These are phyloP conservation scores for Pythium aphanidermatum DNA, from an alignment of 352 stramenopile species.

Conservation along the genomic window DNA sequence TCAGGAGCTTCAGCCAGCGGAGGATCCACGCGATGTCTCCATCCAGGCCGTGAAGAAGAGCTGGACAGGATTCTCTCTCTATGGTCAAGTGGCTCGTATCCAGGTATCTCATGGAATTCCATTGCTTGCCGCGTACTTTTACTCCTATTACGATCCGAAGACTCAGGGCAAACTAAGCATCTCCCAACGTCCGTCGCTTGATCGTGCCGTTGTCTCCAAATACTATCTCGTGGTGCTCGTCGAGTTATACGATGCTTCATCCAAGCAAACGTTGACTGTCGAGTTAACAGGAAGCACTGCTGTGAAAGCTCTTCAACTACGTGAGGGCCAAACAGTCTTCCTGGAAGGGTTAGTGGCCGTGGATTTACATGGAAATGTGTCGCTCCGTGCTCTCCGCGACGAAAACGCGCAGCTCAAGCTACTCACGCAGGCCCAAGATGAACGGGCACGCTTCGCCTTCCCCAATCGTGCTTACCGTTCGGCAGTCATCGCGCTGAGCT, in stretches of 20 bases:
- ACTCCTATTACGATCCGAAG: constrained; percentile 61
- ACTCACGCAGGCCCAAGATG: constrained; percentile 8
- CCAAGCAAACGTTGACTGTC: constrained; percentile 30
- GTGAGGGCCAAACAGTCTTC: constrained; percentile 42
- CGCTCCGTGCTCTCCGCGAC: constrained; percentile 11
- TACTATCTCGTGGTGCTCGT: constrained; percentile 60
- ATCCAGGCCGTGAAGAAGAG: neutral
- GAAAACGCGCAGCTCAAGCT: constrained; percentile 6
- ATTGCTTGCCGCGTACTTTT: constrained; percentile 61
- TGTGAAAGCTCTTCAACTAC: constrained; percentile 31
- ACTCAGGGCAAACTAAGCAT: constrained; percentile 20
- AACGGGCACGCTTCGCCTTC: constrained; percentile 33
- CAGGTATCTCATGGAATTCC: constrained; percentile 54
- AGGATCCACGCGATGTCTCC: constrained; percentile 1
- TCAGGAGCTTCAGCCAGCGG: constrained; percentile 14
- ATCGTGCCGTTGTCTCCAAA: constrained; percentile 50
- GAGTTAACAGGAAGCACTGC: constrained; percentile 50
- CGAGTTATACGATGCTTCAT: constrained; percentile 44
- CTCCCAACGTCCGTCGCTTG: constrained; percentile 19
- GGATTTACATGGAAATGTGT: constrained; percentile 19
- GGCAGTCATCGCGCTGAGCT: constrained; percentile 41
- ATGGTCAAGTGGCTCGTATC: constrained; percentile 42
- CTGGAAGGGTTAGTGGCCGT: constrained; percentile 50
- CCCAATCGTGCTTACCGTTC: constrained; percentile 21
- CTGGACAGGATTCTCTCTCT: constrained; percentile 48